Evolutionary conservation across 2,329 filamentous ascomycete genomes (phyloP).

Genomic region (Graphilbum fragrans): DNA sequence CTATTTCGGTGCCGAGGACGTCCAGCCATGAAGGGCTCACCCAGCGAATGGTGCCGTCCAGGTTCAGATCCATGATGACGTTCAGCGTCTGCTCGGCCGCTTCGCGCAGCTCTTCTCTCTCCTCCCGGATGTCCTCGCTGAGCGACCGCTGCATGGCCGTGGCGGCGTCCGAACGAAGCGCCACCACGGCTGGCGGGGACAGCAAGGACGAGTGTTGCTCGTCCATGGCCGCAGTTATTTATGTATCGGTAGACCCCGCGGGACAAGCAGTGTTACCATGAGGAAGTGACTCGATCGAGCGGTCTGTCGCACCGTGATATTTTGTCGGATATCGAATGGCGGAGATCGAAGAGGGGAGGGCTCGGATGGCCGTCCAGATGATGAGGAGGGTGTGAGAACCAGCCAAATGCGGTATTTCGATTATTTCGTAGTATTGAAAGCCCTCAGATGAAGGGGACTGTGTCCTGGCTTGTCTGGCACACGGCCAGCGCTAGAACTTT

Average conservation of each 20-base stretch:
- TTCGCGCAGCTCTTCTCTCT: slow-evolving; percentile 86
- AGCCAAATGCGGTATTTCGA: too few species aligned
- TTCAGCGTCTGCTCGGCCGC: slow-evolving; percentile 95
- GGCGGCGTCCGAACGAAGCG: slow-evolving; percentile 36
- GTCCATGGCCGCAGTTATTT: too few species aligned
- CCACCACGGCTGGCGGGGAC: slow-evolving; percentile 40
- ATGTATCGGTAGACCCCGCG: too few species aligned
- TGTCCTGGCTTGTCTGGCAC: slow-evolving; percentile 14
- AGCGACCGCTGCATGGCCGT: slow-evolving; percentile 52
- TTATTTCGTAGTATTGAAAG: too few species aligned
- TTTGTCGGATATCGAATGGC: too few species aligned
- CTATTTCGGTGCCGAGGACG: slow-evolving; percentile 69
- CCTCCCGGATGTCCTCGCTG: slow-evolving; percentile 83
- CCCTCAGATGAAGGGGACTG: neutral
- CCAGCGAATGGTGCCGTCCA: slow-evolving; percentile 87
- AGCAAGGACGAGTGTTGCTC: slow-evolving; percentile 21
- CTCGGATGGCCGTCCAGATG: too few species aligned
- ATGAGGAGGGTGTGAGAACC: too few species aligned
- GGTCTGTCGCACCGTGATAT: too few species aligned
- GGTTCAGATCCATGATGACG: slow-evolving; percentile 85
- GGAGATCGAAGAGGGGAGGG: too few species aligned
- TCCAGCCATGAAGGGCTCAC: slow-evolving; percentile 94
- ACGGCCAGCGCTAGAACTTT: slow-evolving; percentile 25
- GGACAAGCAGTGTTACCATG: too few species aligned
- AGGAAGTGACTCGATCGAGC: too few species aligned